Evolutionary conservation across 148 eudicot species (phyloP).

Genomic region (Arctostaphylos glauca): DNA sequence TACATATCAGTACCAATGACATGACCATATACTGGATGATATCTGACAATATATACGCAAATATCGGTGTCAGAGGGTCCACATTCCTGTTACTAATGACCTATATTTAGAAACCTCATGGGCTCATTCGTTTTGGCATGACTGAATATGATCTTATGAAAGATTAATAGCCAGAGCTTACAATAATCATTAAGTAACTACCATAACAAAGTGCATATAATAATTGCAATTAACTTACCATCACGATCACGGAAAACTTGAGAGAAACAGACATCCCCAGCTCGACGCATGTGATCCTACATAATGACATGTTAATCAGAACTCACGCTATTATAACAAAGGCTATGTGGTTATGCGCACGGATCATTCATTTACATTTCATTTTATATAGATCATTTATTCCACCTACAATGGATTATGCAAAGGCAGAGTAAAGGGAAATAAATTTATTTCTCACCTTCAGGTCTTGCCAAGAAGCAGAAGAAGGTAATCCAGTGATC

Average conservation of each 20-base stretch:
- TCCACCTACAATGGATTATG: neutral
- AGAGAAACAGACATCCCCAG: constrained; percentile 92
- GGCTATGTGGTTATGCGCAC: neutral
- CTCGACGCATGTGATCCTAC: constrained; percentile 95
- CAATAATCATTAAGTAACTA: neutral
- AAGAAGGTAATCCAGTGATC: constrained; percentile 79
- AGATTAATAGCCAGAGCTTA: neutral
- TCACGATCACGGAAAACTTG: constrained; percentile 83
- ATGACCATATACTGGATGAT: neutral
- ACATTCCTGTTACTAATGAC: neutral
- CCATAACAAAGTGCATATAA: neutral
- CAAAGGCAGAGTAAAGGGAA: neutral
- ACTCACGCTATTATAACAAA: neutral
- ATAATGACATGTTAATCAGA: neutral
- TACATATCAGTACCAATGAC: neutral
- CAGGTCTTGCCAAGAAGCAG: constrained; percentile 98
- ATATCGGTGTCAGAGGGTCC: neutral
- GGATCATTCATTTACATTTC: neutral
- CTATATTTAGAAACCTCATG: neutral
- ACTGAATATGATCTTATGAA: neutral
- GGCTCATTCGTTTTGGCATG: neutral
- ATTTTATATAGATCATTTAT: neutral
- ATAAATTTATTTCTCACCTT: constrained; percentile 48
- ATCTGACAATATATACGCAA: too few relatives aligned
- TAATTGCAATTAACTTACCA: constrained; percentile 36